Percentiles rank a stretch among this genome's conserved stretches.
Evolutionary conservation across 2,329 filamentous ascomycete species (phyloP).

Genomic region (Amauroascus verrucosus): DNA sequence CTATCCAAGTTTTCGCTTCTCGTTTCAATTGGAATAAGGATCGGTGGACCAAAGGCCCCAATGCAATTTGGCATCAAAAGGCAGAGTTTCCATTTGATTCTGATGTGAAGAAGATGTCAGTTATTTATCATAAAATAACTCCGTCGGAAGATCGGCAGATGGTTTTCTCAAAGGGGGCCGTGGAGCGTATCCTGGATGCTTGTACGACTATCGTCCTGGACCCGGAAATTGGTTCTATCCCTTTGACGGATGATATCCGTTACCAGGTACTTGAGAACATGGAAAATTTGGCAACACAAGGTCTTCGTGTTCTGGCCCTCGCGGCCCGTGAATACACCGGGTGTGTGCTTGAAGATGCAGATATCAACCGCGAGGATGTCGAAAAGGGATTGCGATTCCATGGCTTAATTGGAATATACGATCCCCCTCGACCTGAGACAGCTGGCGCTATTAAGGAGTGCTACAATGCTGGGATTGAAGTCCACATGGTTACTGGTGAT

Average conservation of each 20-base stretch:
- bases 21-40: slow-evolving; percentile 56
- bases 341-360: slow-evolving; percentile 28
- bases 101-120: slow-evolving; percentile 65
- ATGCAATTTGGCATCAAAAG: slow-evolving; percentile 46
- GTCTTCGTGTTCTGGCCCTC: slow-evolving; percentile 58
- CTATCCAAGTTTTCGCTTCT: slow-evolving; percentile 62
- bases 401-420: slow-evolving; percentile 77
- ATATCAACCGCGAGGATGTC: slow-evolving; percentile 49
- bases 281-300: slow-evolving; percentile 55
- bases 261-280: slow-evolving; percentile 55
- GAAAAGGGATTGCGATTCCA: slow-evolving; percentile 62
- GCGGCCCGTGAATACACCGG: slow-evolving; percentile 40
- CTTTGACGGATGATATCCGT: slow-evolving; percentile 46
- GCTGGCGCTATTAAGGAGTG: slow-evolving; percentile 61
- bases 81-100: slow-evolving; percentile 67
- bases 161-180: slow-evolving; percentile 36
- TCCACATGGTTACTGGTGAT: slow-evolving; percentile 79
- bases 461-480: slow-evolving; percentile 61
- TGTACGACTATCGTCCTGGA: slow-evolving; percentile 46
- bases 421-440: slow-evolving; percentile 73
- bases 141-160: slow-evolving; percentile 22
- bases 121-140: slow-evolving; percentile 45
- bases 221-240: slow-evolving; percentile 31
- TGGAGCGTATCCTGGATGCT: slow-evolving; percentile 56
- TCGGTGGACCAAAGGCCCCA: slow-evolving; percentile 42